Evolutionary conservation across 495 filamentous ascomycete species (phyloP), one percentile per base, ranked within the genome.

Genomic region (Cercophora newfieldiana): DNA sequence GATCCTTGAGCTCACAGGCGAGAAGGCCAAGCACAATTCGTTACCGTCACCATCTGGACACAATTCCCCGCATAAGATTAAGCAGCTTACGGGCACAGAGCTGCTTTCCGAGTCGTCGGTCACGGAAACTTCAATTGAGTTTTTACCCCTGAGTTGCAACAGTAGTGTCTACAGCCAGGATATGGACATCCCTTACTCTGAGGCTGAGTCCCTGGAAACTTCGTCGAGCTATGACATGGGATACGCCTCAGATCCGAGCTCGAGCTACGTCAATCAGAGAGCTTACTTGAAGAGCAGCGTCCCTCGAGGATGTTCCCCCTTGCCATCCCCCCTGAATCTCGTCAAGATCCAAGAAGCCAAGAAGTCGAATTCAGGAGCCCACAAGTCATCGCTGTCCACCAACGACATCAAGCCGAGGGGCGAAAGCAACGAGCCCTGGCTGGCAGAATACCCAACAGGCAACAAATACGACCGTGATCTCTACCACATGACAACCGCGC

Each of bases 401-500:
- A 44, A 44, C 12, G 37, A 44, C 10, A 16, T 14, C 10, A 44
- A 16, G 12, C 4, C 37, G 10, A 44, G 37, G 37, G 37, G 18
- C 37, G 37, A 14, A 8, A 14, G 12, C 30, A 33, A 4, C 37
- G 37, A 44, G 10, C 12, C 12, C 10, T 44, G 37, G 37, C 18
- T 44, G 12, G 2, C 37, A 14, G 37, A 44, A 2, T 16, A 44
- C 18, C 37, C 37, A 44, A 44, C 16, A 56, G 31, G 26, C 24
- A 22, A 7, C 28, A 22, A 21, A 24, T 53, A 64, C 28, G 47
- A 21, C 7, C 49, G 59, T 1, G 70, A 70, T 53, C 65, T 72
- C 7, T 72, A 72, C 24, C 71, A 72, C 61, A 64, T 57, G 21
- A 70, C 71, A 7, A 48, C 71, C 28, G 30, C 68, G 3, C 68